Conservation (phyloP, 805 yeast species). For the Zygosaccharomyces pseudorouxii region DNA sequence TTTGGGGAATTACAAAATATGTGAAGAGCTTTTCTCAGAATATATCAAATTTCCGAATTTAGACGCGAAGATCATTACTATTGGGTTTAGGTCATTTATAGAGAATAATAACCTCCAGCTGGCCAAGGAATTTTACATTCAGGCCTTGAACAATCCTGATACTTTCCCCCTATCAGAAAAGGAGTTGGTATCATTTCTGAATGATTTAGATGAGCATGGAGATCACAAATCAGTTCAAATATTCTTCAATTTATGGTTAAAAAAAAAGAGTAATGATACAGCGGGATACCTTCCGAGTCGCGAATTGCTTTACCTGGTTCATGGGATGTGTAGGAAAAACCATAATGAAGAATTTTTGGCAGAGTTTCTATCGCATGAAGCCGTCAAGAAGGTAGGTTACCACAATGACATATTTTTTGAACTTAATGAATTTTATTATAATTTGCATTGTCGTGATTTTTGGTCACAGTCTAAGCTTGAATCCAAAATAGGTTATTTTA, state of each 20-base stretch:
- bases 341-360: slow-evolving; percentile 12
- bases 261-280: slow-evolving; percentile 6
- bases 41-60: slow-evolving; percentile 25
- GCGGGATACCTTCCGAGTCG: slow-evolving; percentile 11
- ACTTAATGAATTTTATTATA: slow-evolving; percentile 18
- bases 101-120: slow-evolving; percentile 26
- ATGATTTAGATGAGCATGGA: slow-evolving; percentile 14
- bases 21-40: slow-evolving; percentile 28
- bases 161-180: slow-evolving; percentile 23
- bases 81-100: slow-evolving; percentile 30
- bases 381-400: slow-evolving; percentile 17
- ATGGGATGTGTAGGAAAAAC: slow-evolving; percentile 17
- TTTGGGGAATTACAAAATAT: slow-evolving; percentile 20
- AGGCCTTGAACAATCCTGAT: slow-evolving; percentile 29
- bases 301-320: slow-evolving; percentile 20
- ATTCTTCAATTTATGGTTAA: slow-evolving; percentile 26
- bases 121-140: slow-evolving; percentile 32
- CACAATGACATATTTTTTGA: slow-evolving; percentile 13
- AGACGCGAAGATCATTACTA: slow-evolving; percentile 17
- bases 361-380: slow-evolving; percentile 15
- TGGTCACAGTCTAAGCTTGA: background rate
- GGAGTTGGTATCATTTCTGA: slow-evolving; percentile 20
- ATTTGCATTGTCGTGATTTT: slow-evolving; percentile 4
- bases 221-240: slow-evolving; percentile 22
- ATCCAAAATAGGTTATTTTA: slow-evolving; percentile 9